Evolutionary conservation across 2,329 filamentous ascomycete species (phyloP), one percentile per base, ranked within the genome.

Genomic region (Aspergillus pseudoviridinutans): DNA sequence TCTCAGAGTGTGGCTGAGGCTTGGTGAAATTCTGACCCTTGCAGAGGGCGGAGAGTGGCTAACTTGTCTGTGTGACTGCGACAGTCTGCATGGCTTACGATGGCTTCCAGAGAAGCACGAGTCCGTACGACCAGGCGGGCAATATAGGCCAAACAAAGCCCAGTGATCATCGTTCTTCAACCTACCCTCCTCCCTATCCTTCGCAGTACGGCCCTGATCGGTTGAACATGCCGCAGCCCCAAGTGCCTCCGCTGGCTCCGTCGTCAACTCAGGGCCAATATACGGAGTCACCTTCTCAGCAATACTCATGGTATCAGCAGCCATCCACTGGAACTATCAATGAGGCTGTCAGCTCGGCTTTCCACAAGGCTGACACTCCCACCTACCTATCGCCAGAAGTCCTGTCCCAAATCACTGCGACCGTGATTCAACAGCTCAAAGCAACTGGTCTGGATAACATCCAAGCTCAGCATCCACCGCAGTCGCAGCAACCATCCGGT

Each of bases 341-440:
- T 63, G 82, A 84, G 64, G 84, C 82, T 35, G 80, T 86, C 62
- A 80, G 77, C 63, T 79, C 80, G 60, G 83, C 83, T 9, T 83
- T 84, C 58, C 76, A 82, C 63, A 78, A 79, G 53, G 76, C 79
- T 10, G 76, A 81, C 44, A 71, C 78, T 8, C 74, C 79, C 8
- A 76, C 76, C 57, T 78, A 80, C 42, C 73, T 88, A 12, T 81
- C 85, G 53, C 84, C 84, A 2, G 82, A 85, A 7, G 74, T 88
- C 24, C 79, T 88, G 52, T 80, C 83, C 50, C 81, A 85, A 59
- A 84, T 87, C 62, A 86, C 83, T 1, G 80, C 80, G 55, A 81
- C 76, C 56, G 80, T 85, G 27, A 82, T 85, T 50, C 82, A 84
- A 68, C 82, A 86, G 57, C 76, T 85, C 62, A 84, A 81, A 64